Evolutionary conservation across 2,329 filamentous ascomycete species (phyloP), one percentile per base, ranked within the genome.

Genomic region (Beauveria scarabaeidicola): DNA sequence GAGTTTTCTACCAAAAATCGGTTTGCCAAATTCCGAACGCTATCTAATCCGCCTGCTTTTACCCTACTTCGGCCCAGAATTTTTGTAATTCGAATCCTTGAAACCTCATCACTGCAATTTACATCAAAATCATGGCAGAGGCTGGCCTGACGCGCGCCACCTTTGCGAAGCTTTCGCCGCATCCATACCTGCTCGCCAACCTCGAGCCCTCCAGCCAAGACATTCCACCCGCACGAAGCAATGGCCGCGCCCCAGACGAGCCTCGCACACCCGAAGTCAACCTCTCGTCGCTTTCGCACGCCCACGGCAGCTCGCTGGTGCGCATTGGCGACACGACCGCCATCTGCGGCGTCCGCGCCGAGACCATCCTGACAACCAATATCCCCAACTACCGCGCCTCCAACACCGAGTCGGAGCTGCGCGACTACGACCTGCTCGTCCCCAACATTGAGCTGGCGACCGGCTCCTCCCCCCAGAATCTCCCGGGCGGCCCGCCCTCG

Each of bases 381-480:
- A 90, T 95, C 61, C 86, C 87, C 52, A 85, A 84, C 66, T 88
- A 80, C 73, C 76, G 87, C 68, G 62, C 74, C 65, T 67, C 72
- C 64, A 68, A 74, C 69, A 62, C 65, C 62, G 64, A 75, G 63
- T 67, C 72, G 57, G 84, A 84, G 71, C 74, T 85, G 58, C 77
- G 75, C 61, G 82, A 85, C 60, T 81, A 85, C 69, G 86, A 90
- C 67, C 77, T 99, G 15, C 77, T 99, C 2, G 92, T 99, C 2
- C 93, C 94, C 2, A 99, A 99, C 69, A 84, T 99, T 59, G 94
- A 97, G 70, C 78, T 99, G 36, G 88, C 88, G 38, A 99, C 94
- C 1, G 94, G 94, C 40, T 95, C 89, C 69, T 89, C 91, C 7
- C 92, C 93, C 3, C 82, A 88, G 23, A 91, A 93, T 66, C 79